Base-by-base conservation (phyloP, 225 moss, liverwort and hornwort species). In the Physcomitrellopsis africana region DNA sequence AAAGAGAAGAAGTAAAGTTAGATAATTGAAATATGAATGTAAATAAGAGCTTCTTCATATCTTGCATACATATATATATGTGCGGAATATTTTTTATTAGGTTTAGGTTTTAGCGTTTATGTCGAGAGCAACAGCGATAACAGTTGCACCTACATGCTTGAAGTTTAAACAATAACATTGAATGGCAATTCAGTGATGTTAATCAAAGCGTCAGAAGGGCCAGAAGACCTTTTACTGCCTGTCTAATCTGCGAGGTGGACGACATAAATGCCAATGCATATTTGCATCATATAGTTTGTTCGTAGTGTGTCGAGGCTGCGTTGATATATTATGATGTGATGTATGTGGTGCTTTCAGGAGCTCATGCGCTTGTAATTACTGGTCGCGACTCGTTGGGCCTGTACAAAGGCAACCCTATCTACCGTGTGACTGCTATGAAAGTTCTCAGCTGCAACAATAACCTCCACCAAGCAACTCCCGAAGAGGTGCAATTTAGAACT, bases 361-460 rank as follows among this genome's bases (percentile, higher is more conserved):
- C 89, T 0, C 90, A 93, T 73, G 93, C 95, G 12, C 79, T 99
- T 71, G 89, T 95, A 47, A 88, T 99, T 23, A 93, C 93, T 46
- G 93, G 84, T 81, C 87, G 93, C 48, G 67, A 86, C 78, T 54
- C 59, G 62, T 74, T 95, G 80, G 95, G 93, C 51, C 41, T 79
- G 4, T 90, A 84, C 83, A 87, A 88, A 76, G 90, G 92, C 44
- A 75, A 85, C 67, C 72, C 85, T 29, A 88, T 99, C 41, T 99
- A 77, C 63, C 73, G 81, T 61, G 86, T 92, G 75, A 90, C 90
- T 19, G 93, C 95, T 26, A 84, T 99, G 83, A 93, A 83, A 86
- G 89, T 99, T 67, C 80, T 99, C 11, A 83, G 84, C 61, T 99
- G 99, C 81, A 92, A 81, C 86, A 79, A 84, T 9, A 69, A 73